Conservation (phyloP, 345 rosid species). For the Eucalyptus guilfoylei region DNA sequence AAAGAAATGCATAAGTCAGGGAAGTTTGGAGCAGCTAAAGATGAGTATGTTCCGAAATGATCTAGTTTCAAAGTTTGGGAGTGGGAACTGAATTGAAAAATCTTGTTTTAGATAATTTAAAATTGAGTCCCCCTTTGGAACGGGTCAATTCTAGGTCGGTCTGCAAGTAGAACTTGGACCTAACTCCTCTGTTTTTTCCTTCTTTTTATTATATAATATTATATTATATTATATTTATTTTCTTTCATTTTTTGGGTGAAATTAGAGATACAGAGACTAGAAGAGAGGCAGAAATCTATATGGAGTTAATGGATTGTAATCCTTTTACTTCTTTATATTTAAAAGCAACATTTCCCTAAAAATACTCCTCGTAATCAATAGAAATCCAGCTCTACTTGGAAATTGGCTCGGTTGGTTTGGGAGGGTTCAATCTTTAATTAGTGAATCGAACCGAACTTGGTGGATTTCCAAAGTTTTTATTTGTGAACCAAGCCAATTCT, state of each 20-base stretch:
- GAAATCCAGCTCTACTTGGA: neutral
- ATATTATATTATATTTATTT: no score
- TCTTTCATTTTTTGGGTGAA: neutral
- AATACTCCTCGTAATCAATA: fast-evolving
- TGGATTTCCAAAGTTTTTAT: neutral
- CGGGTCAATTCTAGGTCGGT: neutral
- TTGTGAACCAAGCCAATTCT: neutral
- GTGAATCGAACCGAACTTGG: neutral
- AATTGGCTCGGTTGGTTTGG: fast-evolving
- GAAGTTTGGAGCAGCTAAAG: no score
- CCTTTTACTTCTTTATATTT: neutral
- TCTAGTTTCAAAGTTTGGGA: neutral
- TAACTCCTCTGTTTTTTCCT: neutral
- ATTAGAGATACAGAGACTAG: neutral
- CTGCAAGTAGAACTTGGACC: neutral
- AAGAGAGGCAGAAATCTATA: neutral
- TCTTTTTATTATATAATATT: no score
- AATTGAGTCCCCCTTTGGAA: neutral
- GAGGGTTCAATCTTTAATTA: fast-evolving
- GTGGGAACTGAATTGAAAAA: neutral
- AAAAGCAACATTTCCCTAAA: fast-evolving
- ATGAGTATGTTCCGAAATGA: neutral
- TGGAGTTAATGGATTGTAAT: neutral
- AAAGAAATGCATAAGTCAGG: neutral
- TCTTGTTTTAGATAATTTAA: neutral